Conservation (phyloP, 352 stramenopile genomes). For the Phytophthora pistaciae region DNA sequence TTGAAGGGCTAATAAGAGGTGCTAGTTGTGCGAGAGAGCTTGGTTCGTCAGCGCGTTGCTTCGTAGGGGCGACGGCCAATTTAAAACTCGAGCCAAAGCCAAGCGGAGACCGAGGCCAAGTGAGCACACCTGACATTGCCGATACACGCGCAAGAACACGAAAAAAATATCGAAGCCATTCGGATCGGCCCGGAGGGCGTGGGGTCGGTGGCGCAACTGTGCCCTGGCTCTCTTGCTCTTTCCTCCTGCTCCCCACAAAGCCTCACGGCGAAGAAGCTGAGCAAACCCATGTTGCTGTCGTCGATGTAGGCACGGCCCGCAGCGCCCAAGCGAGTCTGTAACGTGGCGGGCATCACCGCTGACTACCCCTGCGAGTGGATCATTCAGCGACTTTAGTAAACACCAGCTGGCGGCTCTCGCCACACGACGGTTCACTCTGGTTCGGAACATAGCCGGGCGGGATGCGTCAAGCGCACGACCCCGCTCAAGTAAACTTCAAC, state of each 20-base stretch:
- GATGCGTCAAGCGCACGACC: background rate
- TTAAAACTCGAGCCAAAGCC: background rate
- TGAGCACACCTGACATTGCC: slow-evolving; percentile 24
- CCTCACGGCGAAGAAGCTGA: background rate
- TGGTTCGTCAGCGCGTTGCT: background rate
- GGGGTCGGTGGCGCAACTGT: slow-evolving; percentile 14
- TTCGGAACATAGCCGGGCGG: slow-evolving; percentile 3
- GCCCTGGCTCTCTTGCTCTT: slow-evolving; percentile 2
- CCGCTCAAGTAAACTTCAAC: slow-evolving; percentile 23
- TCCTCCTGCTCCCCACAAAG: background rate
- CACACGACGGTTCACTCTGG: slow-evolving; percentile 10
- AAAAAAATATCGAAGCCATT: slow-evolving; percentile 37
- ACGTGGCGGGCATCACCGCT: background rate
- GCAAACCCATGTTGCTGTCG: background rate
- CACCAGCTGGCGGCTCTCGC: slow-evolving; percentile 22
- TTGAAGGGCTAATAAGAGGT: background rate
- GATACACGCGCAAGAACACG: slow-evolving; percentile 28
- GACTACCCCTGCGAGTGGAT: background rate
- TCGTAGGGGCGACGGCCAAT: background rate
- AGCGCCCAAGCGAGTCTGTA: background rate
- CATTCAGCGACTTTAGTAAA: slow-evolving; percentile 8
- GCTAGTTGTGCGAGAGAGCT: background rate
- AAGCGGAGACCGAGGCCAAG: slow-evolving; percentile 2
- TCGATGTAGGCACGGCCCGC: too few relatives aligned
- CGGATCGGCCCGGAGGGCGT: slow-evolving; percentile 4